Conservation (phyloP, 2,329 filamentous ascomycete species). For the Monosporascus sp. region DNA sequence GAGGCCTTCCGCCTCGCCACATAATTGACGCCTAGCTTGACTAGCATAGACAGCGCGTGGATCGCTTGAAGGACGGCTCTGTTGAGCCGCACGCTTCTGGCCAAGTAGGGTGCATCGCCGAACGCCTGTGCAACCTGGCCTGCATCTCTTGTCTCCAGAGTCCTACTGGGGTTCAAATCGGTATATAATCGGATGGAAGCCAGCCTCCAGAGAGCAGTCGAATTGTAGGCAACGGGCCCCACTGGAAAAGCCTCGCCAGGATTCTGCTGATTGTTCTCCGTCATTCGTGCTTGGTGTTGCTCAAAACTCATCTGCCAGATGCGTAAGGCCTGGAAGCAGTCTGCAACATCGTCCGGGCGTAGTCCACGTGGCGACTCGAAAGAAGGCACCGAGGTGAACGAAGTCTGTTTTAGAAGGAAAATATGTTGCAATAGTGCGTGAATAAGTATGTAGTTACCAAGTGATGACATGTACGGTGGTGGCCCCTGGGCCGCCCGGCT, state of each 20-base stretch:
- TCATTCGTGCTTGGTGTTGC: conserved; percentile 46
- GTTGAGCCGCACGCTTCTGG: conserved; percentile 54
- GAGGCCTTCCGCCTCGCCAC: conserved; percentile 55
- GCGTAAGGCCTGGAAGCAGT: conserved; percentile 48
- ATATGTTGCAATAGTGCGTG: conserved; percentile 69
- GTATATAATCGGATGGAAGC: conserved; percentile 63
- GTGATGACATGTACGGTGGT: conserved; percentile 46
- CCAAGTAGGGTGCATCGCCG: conserved; percentile 50
- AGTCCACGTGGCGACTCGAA: conserved; percentile 46
- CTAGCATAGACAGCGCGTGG: conserved; percentile 62
- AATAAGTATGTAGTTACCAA: conserved; percentile 67
- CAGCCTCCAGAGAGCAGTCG: conserved; percentile 53
- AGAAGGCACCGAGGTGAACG: conserved; percentile 41
- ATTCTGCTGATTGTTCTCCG: conserved; percentile 40
- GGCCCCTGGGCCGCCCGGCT: conserved; percentile 44
- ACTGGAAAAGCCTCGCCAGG: conserved; percentile 47
- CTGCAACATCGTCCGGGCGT: conserved; percentile 50
- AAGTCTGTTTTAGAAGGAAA: conserved; percentile 61
- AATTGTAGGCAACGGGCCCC: conserved; percentile 61
- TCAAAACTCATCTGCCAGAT: conserved; percentile 57
- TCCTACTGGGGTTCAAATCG: conserved; percentile 56
- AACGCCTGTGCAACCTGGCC: conserved; percentile 56
- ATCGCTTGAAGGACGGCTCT: conserved; percentile 62
- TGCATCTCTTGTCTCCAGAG: conserved; percentile 60
- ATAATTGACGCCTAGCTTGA: conserved; percentile 58